These are phyloP conservation scores for Lasiodiplodia citricola DNA, from an alignment of 2,329 filamentous ascomycete species.

Conservation along the genomic window DNA sequence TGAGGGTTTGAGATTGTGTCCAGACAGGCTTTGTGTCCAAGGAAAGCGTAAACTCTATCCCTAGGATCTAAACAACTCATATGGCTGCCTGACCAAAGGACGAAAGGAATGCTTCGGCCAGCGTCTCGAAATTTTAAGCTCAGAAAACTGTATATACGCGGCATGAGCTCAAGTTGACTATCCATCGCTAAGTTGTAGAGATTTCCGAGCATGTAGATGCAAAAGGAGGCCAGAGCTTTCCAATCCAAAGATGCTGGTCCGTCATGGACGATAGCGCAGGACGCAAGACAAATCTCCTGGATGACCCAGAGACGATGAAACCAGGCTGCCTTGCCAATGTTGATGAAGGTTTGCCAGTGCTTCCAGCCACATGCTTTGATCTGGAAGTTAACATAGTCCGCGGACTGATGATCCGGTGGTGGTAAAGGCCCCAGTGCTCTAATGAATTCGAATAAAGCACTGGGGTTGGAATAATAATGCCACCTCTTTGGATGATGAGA, in stretches of 20 bases:
- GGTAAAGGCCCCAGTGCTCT: not conserved
- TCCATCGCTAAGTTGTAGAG: too few species aligned
- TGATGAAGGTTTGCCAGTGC: rapidly evolving
- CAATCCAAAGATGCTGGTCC: not conserved
- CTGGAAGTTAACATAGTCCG: not conserved
- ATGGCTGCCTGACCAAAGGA: too few species aligned
- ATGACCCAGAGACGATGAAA: not conserved
- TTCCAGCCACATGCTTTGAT: not conserved
- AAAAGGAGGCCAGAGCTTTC: not conserved
- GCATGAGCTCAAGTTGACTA: too few species aligned
- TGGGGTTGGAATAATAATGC: too few species aligned
- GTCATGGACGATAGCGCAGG: not conserved
- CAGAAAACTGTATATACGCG: too few species aligned
- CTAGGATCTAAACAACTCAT: not conserved
- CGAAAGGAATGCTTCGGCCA: rapidly evolving
- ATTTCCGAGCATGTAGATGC: not conserved
- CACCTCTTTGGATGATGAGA: not conserved
- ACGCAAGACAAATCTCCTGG: constrained; percentile 4
- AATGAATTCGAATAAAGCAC: not conserved
- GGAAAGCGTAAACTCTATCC: not conserved
- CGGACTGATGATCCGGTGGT: not conserved
- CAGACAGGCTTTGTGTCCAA: not conserved
- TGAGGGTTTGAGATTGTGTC: not conserved
- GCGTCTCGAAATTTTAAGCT: too few species aligned
- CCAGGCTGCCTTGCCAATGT: not conserved